Evolutionary conservation across 345 rosid species (phyloP), one percentile per base, ranked within the genome.

Genomic region (Psidium friedrichsthalianum): DNA sequence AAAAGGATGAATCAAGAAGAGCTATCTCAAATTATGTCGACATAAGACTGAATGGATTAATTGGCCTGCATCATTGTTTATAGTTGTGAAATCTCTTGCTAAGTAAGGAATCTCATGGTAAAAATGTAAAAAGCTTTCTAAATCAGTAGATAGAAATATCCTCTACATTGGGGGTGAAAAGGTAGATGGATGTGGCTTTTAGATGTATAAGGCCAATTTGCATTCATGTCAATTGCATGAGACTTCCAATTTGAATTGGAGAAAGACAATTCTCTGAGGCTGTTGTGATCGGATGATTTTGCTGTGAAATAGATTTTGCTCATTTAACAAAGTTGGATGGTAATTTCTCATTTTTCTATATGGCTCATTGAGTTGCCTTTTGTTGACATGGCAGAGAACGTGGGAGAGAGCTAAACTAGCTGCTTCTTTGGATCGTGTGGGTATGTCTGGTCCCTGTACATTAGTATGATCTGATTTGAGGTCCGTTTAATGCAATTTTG

Each of bases 351-450:
- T 36, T 69, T 69, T 69, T 69, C 80, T 24, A 36, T 69, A 18
- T 69, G 25, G 80, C 25, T 36, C 0, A 36, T 69, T 36, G 80
- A 36, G 80, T 54, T n/a, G 36, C 36, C 11, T 14, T 32, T 83
- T 89, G 4, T 36, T 85, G 89, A 84, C 76, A 53, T 22, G 83
- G 86, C 94, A 96, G 99, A 96, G 99, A 89, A 96, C 99, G 51
- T 96, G 99, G 99, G 99, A 97, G 91, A 94, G 95, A 90, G 94
- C 99, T 53, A 98, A 92, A 84, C 84, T 98, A 87, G 99, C 99
- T 55, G 85, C 93, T 74, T 92, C 95, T n/a, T 91, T 98, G 89
- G 98, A 98, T 91, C 96, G 91, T 83, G 85, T 98, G 86, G 96
- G 99, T 96, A 95, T 59, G 88, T 86, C 27, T 32, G 29, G 82